phyloP scores from a whole-genome alignment of 192 early-diverging fungal genomes.

The Coemansia sp. region DNA sequence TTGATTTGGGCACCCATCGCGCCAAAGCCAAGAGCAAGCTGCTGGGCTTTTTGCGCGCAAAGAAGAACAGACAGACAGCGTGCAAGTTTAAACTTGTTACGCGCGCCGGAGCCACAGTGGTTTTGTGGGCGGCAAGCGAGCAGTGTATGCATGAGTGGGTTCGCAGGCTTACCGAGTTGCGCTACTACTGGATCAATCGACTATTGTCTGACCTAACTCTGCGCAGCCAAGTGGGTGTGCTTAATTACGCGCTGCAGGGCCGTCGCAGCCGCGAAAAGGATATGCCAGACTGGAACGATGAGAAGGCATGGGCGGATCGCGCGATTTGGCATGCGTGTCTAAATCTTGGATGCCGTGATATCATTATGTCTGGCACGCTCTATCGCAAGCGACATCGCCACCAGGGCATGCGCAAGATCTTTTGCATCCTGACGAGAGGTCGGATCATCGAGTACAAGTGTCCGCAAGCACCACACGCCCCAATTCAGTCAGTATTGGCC shows the following conservation, averaged over 20 bases:
- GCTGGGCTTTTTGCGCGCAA: slow-evolving; percentile 32
- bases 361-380: slow-evolving; percentile 49
- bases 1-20: not conserved
- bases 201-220: slow-evolving; percentile 34
- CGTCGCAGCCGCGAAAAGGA: slow-evolving; percentile 29
- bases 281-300: slow-evolving; percentile 39
- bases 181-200: slow-evolving; percentile 48
- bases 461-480: slow-evolving; percentile 18
- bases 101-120: slow-evolving; percentile 29
- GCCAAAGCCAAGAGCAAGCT: slow-evolving; percentile 18
- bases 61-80: slow-evolving; percentile 20
- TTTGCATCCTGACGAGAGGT: slow-evolving; percentile 51
- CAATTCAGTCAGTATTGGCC: slow-evolving; percentile 23
- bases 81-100: slow-evolving; percentile 48
- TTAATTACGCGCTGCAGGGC: slow-evolving; percentile 46
- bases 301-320: slow-evolving; percentile 43
- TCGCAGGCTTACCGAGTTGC: slow-evolving; percentile 38
- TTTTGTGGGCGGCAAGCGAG: slow-evolving; percentile 44
- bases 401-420: slow-evolving; percentile 50
- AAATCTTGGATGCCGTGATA: slow-evolving; percentile 49
- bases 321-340: slow-evolving; percentile 53
- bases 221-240: slow-evolving; percentile 34
- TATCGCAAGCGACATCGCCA: slow-evolving; percentile 54
- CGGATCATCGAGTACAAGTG: slow-evolving; percentile 51
- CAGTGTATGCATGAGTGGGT: slow-evolving; percentile 53